Conservation (phyloP, 202 grass and related monocot species). For the Elaeis oleifera region DNA sequence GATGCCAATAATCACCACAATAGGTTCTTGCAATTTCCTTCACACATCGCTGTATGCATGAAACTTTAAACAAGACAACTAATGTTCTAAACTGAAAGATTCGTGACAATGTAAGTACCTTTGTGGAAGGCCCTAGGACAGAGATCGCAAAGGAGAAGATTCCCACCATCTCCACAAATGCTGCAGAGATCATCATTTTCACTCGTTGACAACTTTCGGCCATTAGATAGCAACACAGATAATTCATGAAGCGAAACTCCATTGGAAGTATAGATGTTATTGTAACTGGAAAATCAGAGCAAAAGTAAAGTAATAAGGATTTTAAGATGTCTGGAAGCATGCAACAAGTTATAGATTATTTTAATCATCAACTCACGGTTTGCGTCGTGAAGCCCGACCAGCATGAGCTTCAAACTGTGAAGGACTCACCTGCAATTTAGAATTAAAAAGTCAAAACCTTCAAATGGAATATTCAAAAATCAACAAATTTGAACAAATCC, state of each 20-base stretch:
- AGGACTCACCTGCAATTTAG: constrained; percentile 69
- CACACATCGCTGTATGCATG: too few species aligned
- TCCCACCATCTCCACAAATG: constrained; percentile 74
- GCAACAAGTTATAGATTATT: background rate
- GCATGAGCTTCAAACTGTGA: constrained; percentile 97
- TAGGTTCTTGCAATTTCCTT: too few species aligned
- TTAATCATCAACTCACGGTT: constrained; percentile 61
- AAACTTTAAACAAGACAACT: too few species aligned
- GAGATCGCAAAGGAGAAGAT: constrained; percentile 77
- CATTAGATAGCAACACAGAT: constrained; percentile 57
- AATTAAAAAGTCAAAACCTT: constrained; percentile 28
- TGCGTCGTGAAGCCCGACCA: constrained; percentile 74
- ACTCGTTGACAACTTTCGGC: constrained; percentile 45
- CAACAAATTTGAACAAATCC: constrained; percentile 11
- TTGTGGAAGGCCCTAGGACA: constrained; percentile 91
- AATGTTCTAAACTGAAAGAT: too few species aligned
- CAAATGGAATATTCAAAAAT: constrained; percentile 13
- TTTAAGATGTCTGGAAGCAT: constrained; percentile 7
- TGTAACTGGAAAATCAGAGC: constrained; percentile 54
- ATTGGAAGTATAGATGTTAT: constrained; percentile 89
- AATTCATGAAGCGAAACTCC: constrained; percentile 80
- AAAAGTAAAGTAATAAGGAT: background rate
- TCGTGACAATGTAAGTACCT: constrained; percentile 28
- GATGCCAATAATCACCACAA: too few species aligned
- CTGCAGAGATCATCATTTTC: constrained; percentile 82